Percentiles rank a stretch among this genome's conserved stretches.
These are phyloP conservation scores for Isoetes taiwanensis DNA, from an alignment of 75 land plant genomes.

Conservation along the genomic window DNA sequence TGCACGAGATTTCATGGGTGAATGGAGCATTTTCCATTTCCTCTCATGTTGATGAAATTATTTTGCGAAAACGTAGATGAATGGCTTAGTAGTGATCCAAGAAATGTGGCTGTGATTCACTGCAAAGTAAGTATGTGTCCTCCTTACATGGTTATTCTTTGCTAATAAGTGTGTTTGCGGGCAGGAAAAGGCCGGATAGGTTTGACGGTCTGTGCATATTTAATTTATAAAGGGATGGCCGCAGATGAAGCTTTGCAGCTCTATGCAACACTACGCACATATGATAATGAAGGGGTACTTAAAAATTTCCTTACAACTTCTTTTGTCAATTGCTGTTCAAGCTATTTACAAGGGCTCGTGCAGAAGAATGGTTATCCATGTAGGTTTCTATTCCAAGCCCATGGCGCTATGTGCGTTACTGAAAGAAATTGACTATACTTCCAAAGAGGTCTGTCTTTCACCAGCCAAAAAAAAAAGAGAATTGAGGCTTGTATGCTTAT, in stretches of 20 bases:
- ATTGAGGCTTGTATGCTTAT: slow-evolving; percentile 44
- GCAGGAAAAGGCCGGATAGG: slow-evolving; percentile 78
- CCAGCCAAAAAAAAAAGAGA: slow-evolving; percentile 35
- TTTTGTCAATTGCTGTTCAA: no score
- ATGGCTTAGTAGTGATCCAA: slow-evolving; percentile 47
- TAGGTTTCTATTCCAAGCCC: slow-evolving; percentile 68
- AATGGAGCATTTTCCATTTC: slow-evolving; percentile 47
- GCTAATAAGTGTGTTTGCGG: slow-evolving; percentile 16
- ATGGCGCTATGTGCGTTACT: slow-evolving; percentile 55
- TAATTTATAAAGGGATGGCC: slow-evolving; percentile 52
- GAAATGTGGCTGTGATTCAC: slow-evolving; percentile 55
- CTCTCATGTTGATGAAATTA: slow-evolving; percentile 38
- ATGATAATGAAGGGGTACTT: slow-evolving; percentile 61
- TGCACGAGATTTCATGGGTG: slow-evolving; percentile 48
- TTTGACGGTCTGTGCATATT: slow-evolving; percentile 65
- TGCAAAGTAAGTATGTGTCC: slow-evolving; percentile 63
- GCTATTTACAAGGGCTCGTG: background rate
- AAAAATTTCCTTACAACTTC: no score
- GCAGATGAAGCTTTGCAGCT: slow-evolving; percentile 50
- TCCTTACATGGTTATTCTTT: no score
- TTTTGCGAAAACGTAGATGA: slow-evolving; percentile 56
- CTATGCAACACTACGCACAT: slow-evolving; percentile 48
- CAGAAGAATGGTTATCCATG: no score
- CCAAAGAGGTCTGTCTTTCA: slow-evolving; percentile 42
- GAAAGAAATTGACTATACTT: slow-evolving; percentile 30